Conservation (phyloP, 257 asterid genomes). For the Primulina eburnea region DNA sequence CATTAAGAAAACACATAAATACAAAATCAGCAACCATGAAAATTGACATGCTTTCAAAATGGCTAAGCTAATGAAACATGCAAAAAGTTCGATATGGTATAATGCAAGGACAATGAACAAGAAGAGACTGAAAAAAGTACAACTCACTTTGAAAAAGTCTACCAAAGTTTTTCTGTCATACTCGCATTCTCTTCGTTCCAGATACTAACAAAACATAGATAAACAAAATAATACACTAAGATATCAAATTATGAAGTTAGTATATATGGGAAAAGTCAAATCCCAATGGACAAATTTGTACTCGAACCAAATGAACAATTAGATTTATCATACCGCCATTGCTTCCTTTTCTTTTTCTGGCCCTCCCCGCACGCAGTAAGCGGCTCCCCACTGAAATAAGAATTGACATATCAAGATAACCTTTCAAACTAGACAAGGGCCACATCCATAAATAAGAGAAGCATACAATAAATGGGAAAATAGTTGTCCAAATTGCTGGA, state of each 20-base stretch:
- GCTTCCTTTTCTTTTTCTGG: conserved; percentile 72
- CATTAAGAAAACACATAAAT: neutral
- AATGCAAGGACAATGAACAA: too few species aligned
- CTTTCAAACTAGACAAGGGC: conserved; percentile 2
- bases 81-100: neutral
- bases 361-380: conserved; percentile 80
- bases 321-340: conserved; percentile 53
- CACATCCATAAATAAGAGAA: neutral
- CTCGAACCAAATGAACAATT: neutral
- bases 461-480: neutral
- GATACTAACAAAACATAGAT: conserved; percentile 44
- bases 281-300: neutral
- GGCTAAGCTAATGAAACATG: neutral
- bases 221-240: neutral
- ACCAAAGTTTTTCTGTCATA: neutral
- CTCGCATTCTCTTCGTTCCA: conserved; percentile 48
- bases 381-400: conserved; percentile 70
- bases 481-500: conserved; percentile 5
- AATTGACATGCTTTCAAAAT: neutral
- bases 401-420: neutral
- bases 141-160: neutral
- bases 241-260: neutral
- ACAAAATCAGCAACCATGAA: neutral
- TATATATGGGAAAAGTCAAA: conserved; percentile 12
- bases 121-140: neutral